These are phyloP conservation scores for Cladophialophora psammophila DNA, from an alignment of 2,329 filamentous ascomycete species.

Conservation along the genomic window DNA sequence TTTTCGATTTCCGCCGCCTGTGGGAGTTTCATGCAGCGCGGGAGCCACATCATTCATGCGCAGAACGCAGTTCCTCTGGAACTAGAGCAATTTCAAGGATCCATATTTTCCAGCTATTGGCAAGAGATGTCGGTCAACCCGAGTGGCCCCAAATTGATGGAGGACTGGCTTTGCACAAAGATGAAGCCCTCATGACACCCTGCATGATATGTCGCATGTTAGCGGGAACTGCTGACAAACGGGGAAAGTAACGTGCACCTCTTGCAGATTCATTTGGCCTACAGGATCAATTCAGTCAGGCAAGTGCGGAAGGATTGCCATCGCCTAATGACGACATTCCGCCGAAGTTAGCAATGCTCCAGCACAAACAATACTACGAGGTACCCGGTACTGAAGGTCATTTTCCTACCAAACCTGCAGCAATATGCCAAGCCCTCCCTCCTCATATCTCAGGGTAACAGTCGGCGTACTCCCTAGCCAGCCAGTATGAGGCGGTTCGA, in stretches of 20 bases:
- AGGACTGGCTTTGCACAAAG: background rate
- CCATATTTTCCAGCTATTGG: background rate
- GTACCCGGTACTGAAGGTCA: background rate
- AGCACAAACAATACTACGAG: no score
- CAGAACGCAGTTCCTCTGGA: background rate
- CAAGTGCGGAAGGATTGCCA: background rate
- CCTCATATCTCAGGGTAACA: background rate
- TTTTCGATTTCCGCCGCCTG: background rate
- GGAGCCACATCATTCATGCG: background rate
- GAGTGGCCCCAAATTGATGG: background rate
- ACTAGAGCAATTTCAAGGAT: background rate
- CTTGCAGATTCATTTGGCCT: background rate
- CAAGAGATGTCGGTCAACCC: background rate
- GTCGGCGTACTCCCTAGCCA: background rate
- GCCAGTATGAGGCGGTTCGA: background rate
- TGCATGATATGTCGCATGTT: background rate
- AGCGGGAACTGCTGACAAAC: background rate
- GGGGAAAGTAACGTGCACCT: background rate
- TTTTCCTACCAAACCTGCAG: background rate
- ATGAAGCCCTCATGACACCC: background rate
- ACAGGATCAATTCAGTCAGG: background rate
- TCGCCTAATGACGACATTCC: no score
- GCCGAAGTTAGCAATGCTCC: no score
- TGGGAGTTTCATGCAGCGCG: background rate
- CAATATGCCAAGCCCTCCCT: background rate